Conservation (phyloP, 108 stramenopile genomes). For the Nannochloropsis gaditana region DNA sequence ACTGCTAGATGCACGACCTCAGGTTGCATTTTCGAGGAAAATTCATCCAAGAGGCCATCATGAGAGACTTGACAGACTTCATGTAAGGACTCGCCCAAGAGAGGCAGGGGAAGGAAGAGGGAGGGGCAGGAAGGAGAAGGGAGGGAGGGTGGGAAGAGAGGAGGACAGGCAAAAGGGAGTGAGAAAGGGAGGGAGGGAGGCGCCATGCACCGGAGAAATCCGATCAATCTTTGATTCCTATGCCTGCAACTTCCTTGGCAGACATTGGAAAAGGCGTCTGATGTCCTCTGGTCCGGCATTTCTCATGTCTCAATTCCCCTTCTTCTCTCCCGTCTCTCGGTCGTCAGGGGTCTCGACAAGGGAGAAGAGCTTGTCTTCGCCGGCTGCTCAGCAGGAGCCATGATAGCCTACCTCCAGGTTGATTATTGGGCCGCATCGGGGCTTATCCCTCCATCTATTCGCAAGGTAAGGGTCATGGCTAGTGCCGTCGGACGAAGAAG, state of each 20-base stretch:
- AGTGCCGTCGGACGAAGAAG: too few relatives aligned
- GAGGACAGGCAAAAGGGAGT: background rate
- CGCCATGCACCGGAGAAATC: background rate
- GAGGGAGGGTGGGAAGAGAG: background rate
- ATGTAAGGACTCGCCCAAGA: background rate
- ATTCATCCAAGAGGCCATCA: constrained; percentile 6
- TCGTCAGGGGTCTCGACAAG: background rate
- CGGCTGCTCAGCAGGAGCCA: background rate
- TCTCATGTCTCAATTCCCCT: background rate
- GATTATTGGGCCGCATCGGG: background rate
- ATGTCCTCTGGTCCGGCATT: background rate
- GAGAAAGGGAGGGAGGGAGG: background rate
- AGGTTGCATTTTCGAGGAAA: constrained; percentile 6
- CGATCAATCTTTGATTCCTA: background rate
- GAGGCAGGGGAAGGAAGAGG: background rate
- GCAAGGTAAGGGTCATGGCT: background rate
- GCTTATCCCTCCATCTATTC: background rate
- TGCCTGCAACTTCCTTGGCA: background rate
- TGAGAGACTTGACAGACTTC: background rate
- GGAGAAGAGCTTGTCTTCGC: background rate
- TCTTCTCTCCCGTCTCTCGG: background rate
- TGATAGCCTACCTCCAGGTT: background rate
- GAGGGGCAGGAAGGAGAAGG: too few relatives aligned
- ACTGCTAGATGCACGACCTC: background rate
- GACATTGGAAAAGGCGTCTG: too few relatives aligned